These are phyloP conservation scores for Lichtheimia corymbifera DNA, from an alignment of 371 early-diverging fungal genomes.

Conservation along the genomic window DNA sequence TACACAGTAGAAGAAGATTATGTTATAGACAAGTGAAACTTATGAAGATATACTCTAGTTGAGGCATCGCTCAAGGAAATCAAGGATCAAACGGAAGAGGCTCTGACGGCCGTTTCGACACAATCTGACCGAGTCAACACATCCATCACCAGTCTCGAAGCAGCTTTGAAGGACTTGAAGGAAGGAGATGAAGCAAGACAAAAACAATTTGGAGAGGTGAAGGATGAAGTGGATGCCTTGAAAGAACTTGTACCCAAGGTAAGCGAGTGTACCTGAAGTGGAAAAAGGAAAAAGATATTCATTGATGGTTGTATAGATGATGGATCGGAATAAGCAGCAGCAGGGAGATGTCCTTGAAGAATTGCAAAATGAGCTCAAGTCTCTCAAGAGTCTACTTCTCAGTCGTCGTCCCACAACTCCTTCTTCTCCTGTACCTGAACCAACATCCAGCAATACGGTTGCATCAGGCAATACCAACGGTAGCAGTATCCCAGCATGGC, in stretches of 20 bases:
- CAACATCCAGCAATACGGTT: constrained; percentile 30
- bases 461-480: constrained; percentile 15
- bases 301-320: constrained; percentile 43
- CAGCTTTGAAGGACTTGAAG: constrained; percentile 68
- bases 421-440: constrained; percentile 22
- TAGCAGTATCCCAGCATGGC: constrained; percentile 75
- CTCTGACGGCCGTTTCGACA: constrained; percentile 69
- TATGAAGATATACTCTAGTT: too few species aligned
- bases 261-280: neutral
- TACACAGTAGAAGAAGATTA: constrained; percentile 10
- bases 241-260: constrained; percentile 81
- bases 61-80: constrained; percentile 58
- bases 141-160: constrained; percentile 67
- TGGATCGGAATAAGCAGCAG: constrained; percentile 75
- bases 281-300: neutral
- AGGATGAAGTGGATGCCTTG: constrained; percentile 77
- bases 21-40: neutral
- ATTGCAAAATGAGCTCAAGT: constrained; percentile 90
- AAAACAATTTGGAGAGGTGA: constrained; percentile 69
- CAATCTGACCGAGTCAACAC: constrained; percentile 76
- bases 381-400: constrained; percentile 83
- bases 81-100: constrained; percentile 67
- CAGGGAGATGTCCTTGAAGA: constrained; percentile 75
- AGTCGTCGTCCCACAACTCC: constrained; percentile 62
- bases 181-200: constrained; percentile 72